These are phyloP conservation scores for Cryptosporidium baileyi DNA, from an alignment of 169 alveolate genomes.

Conservation along the genomic window DNA sequence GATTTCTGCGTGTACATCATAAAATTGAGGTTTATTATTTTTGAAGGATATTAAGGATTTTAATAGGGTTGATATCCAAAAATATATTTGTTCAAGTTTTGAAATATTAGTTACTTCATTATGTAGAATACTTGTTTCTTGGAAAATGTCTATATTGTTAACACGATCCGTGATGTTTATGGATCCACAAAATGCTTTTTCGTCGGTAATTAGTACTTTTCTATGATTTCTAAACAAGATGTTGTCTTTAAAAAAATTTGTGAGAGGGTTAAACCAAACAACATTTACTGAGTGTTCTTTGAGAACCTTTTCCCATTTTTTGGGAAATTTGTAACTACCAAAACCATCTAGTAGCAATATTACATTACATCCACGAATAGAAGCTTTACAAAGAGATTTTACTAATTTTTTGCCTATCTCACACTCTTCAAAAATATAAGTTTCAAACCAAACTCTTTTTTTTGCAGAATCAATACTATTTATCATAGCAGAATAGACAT, in stretches of 20 bases:
- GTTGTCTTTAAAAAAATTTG: constrained; percentile 64
- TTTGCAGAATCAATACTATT: constrained; percentile 75
- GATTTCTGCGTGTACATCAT: constrained; percentile 80
- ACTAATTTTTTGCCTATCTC: constrained; percentile 76
- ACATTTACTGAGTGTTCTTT: constrained; percentile 55
- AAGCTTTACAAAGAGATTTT: constrained; percentile 80
- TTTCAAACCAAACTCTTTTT: constrained; percentile 82
- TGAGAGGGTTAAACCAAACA: constrained; percentile 71
- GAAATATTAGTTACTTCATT: constrained; percentile 26
- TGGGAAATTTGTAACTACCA: constrained; percentile 69
- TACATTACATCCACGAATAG: constrained; percentile 83
- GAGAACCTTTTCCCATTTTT: constrained; percentile 63
- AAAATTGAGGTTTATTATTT: constrained; percentile 72
- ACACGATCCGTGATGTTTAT: constrained; percentile 76
- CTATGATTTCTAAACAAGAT: constrained; percentile 82
- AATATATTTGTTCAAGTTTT: constrained; percentile 70
- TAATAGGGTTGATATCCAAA: constrained; percentile 75
- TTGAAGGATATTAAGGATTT: constrained; percentile 44
- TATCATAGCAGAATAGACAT: constrained; percentile 49
- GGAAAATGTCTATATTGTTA: neutral
- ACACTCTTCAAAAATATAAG: constrained; percentile 85
- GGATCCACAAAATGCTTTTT: constrained; percentile 84
- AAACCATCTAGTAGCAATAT: constrained; percentile 78
- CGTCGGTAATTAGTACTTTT: constrained; percentile 78
- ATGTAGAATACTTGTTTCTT: constrained; percentile 36